A percentile compares a stretch with the other conserved stretches of the same genome.
These are phyloP conservation scores for Fomitopsis schrenkii DNA, from an alignment of 1,284 basidiomycete genomes.

Conservation along the genomic window DNA sequence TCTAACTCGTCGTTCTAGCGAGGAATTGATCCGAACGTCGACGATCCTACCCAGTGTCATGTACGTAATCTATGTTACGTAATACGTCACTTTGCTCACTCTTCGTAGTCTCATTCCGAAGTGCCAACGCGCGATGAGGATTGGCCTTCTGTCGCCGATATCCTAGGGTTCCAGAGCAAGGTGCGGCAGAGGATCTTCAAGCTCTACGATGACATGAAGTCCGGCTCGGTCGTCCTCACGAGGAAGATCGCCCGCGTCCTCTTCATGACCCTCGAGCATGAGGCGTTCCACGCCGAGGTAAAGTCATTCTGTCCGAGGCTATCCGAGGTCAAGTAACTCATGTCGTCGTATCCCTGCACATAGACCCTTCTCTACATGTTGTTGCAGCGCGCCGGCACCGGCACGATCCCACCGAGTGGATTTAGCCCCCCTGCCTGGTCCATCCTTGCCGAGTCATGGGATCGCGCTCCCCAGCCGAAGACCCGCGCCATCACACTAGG, in stretches of 20 bases:
- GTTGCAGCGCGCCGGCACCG: constrained; percentile 71
- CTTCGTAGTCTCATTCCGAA: constrained; percentile 75
- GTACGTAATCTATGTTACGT: constrained; percentile 38
- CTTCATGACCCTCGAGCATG: constrained; percentile 90
- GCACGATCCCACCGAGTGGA: constrained; percentile 76
- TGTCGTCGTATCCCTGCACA: not conserved
- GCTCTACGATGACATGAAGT: constrained; percentile 71
- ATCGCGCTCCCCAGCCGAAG: constrained; percentile 40
- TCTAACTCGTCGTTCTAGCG: constrained; percentile 49
- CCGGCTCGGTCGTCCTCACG: constrained; percentile 54
- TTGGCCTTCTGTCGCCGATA: constrained; percentile 78
- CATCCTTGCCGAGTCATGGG: constrained; percentile 66
- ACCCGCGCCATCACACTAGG: constrained; percentile 53
- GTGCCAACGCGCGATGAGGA: constrained; percentile 80
- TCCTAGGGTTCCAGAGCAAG: constrained; percentile 75
- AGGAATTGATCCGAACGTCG: constrained; percentile 94
- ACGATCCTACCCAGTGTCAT: constrained; percentile 83
- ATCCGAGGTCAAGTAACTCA: too few relatives aligned
- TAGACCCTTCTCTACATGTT: constrained; percentile 94
- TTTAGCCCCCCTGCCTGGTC: constrained; percentile 78
- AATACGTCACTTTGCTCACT: not conserved
- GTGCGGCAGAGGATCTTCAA: constrained; percentile 70
- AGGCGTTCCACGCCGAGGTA: constrained; percentile 78
- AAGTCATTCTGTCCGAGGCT: not conserved
- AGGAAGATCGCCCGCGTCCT: constrained; percentile 75